phyloP scores from a whole-genome alignment of 345 rosid genomes.

The Gossypium australe region DNA sequence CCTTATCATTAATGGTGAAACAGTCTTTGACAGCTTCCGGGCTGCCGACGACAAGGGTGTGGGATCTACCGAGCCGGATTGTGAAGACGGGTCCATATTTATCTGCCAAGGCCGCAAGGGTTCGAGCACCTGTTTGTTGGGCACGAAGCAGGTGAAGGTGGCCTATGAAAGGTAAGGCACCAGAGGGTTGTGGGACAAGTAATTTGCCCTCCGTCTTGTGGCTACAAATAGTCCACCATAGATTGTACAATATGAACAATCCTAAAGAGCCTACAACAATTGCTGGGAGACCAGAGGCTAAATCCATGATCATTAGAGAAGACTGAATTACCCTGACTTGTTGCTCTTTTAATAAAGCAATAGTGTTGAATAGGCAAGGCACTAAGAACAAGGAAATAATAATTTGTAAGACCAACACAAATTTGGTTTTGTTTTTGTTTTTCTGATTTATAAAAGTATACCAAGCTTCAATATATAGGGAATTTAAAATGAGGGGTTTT shows the following conservation, averaged over 20 bases:
- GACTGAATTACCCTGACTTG: neutral
- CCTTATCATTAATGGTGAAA: slow-evolving; percentile 26
- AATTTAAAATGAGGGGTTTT: neutral
- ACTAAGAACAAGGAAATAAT: too few relatives aligned
- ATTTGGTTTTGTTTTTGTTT: too few relatives aligned
- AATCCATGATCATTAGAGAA: neutral
- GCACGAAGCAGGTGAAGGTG: slow-evolving; percentile 49
- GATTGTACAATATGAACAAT: neutral
- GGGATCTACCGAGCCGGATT: neutral
- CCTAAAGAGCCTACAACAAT: neutral
- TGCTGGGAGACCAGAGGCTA: neutral
- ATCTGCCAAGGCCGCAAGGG: slow-evolving; percentile 2
- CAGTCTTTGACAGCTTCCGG: slow-evolving; percentile 21
- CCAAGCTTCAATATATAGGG: neutral
- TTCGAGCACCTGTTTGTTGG: neutral
- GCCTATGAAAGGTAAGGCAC: slow-evolving; percentile 61
- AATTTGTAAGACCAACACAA: neutral
- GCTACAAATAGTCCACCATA: neutral
- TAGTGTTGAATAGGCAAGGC: neutral
- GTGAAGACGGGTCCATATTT: slow-evolving; percentile 9
- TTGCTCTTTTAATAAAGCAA: neutral
- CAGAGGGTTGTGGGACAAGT: slow-evolving; percentile 37
- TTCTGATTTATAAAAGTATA: neutral
- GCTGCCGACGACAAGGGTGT: neutral
- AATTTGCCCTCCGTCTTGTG: neutral